Evolutionary conservation across 495 filamentous ascomycete species (phyloP), one percentile per base, ranked within the genome.

Genomic region (Poronia punctata): DNA sequence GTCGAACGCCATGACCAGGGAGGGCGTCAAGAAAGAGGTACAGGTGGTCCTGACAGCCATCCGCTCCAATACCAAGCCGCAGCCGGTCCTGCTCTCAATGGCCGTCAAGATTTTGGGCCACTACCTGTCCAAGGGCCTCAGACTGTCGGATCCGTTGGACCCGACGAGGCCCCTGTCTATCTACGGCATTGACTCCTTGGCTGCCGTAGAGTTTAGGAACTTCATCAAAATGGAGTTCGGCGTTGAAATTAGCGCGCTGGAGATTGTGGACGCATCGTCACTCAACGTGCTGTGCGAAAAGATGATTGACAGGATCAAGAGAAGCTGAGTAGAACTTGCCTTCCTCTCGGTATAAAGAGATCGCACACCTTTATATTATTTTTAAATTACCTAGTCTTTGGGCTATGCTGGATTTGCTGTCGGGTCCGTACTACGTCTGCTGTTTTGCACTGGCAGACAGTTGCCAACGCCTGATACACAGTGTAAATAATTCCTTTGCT

Each of bases 101-200:
- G n/a, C 16, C 11, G 25, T n/a, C n/a, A n/a, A 21, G 6, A 19
- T 37, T 3, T 8, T 26, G 3, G 18, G 4, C 7, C 6, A 6
- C 11, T 22, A 36, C 10, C 10, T 37, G 8, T n/a, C 8, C 3
- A 48, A 29, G 15, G 44, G 9, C 3, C 37, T 62, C 9, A n/a
- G 51, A 1, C 32, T 60, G 5, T 12, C 48, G 9, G 67, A 74
- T 36, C 61, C 73, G 14, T 50, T 75, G 24, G 64, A 71, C 40
- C 33, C 60, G 6, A 51, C 50, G 11, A 41, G 62, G 32, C 54
- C 68, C n/a, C 46, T 75, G 25, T 51, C 60, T 4, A 50, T 49
- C 14, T 76, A 67, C 44, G 66, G 63, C n/a, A 55, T 77, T 19
- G 70, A 76, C 40, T 67, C 61, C 27, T 59, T 74, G 40, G 52